phyloP scores from a whole-genome alignment of 2,329 filamentous ascomycete genomes.

The Rosellinia necatrix region DNA sequence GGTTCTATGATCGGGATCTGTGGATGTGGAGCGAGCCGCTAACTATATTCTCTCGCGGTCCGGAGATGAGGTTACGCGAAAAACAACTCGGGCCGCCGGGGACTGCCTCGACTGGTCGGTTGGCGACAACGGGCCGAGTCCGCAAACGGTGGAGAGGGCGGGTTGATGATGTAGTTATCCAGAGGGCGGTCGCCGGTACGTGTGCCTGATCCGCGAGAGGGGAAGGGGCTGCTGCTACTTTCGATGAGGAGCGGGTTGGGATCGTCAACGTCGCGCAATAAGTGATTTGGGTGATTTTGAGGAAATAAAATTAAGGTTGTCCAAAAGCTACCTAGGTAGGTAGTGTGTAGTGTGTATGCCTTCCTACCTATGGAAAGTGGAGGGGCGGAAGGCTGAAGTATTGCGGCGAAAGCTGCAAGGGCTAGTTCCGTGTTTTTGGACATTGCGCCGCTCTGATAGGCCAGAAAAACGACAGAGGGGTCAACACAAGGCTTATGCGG shows the following conservation, averaged over 20 bases:
- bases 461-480: too few relatives aligned
- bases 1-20: slow-evolving; percentile 29
- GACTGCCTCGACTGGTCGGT: slow-evolving; percentile 13
- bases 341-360: too few relatives aligned
- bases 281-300: too few relatives aligned
- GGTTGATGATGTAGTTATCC: too few relatives aligned
- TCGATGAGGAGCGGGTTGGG: neutral
- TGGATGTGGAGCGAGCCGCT: neutral
- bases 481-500: slow-evolving; percentile 2
- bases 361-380: slow-evolving; percentile 5
- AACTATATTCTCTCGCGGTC: too few relatives aligned
- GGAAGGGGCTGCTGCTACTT: neutral
- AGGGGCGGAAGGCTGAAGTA: slow-evolving; percentile 24
- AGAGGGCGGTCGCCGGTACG: neutral
- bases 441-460: slow-evolving; percentile 13
- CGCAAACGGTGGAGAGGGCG: slow-evolving; percentile 11
- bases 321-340: too few relatives aligned
- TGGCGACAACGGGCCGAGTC: slow-evolving; percentile 4
- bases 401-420: too few relatives aligned
- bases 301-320: too few relatives aligned
- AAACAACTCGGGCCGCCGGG: too few relatives aligned
- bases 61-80: too few relatives aligned
- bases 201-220: too few relatives aligned
- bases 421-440: neutral
- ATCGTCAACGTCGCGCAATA: too few relatives aligned